Percentiles rank a stretch among this genome's conserved stretches.
Conservation (phyloP, 2,329 filamentous ascomycete species). For the Neonectria neomacrospora region DNA sequence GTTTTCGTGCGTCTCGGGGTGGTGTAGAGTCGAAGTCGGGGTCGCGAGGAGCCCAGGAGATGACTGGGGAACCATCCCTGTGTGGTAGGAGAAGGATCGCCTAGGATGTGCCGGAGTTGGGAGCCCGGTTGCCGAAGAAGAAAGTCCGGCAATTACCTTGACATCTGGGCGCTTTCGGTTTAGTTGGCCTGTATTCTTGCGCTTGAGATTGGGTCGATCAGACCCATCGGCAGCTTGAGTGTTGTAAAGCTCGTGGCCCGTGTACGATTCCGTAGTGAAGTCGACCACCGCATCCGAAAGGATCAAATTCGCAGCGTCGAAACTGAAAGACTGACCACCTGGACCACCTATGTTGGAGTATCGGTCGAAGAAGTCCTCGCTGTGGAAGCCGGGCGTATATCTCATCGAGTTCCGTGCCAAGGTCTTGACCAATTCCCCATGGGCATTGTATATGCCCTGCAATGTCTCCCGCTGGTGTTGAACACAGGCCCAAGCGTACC, state of each 20-base stretch:
- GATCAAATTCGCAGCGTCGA: slow-evolving; percentile 80
- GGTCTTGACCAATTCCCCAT: slow-evolving; percentile 81
- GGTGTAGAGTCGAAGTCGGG: slow-evolving; percentile 51
- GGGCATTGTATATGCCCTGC: slow-evolving; percentile 81
- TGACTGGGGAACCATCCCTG: slow-evolving; percentile 50
- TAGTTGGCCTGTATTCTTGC: slow-evolving; percentile 58
- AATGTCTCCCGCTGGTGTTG: slow-evolving; percentile 84
- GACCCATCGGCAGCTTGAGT: slow-evolving; percentile 49
- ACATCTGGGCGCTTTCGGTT: slow-evolving; percentile 54
- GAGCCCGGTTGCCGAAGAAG: slow-evolving; percentile 41
- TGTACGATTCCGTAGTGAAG: slow-evolving; percentile 66
- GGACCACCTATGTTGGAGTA: slow-evolving; percentile 70
- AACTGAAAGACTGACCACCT: slow-evolving; percentile 69
- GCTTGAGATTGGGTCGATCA: slow-evolving; percentile 57
- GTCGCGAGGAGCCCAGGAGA: slow-evolving; percentile 54
- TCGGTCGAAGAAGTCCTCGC: slow-evolving; percentile 88
- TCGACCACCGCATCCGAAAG: slow-evolving; percentile 75
- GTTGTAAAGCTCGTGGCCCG: slow-evolving; percentile 60
- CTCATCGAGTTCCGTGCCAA: slow-evolving; percentile 73
- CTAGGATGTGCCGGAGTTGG: slow-evolving; percentile 49
- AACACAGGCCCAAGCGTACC: slow-evolving; percentile 79
- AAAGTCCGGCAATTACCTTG: slow-evolving; percentile 47
- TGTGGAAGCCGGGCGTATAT: slow-evolving; percentile 82
- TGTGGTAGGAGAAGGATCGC: slow-evolving; percentile 52
- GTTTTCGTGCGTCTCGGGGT: slow-evolving; percentile 48